These are phyloP conservation scores for Theileria parva DNA, from an alignment of 169 alveolate species.

Conservation along the genomic window DNA sequence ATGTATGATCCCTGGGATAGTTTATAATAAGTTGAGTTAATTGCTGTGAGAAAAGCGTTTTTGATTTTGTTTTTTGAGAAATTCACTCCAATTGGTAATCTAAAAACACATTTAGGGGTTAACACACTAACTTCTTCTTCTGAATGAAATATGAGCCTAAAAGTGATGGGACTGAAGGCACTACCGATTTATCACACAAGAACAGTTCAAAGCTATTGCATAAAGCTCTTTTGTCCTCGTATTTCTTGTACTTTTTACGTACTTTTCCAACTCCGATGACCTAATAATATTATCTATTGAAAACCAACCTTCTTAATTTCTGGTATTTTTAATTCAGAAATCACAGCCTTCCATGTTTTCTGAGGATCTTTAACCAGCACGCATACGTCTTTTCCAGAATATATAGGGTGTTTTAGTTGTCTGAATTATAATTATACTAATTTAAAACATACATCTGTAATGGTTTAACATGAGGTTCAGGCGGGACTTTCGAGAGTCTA, in stretches of 20 bases:
- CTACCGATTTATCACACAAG: slow-evolving; percentile 54
- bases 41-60: slow-evolving; percentile 15
- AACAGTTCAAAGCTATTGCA: slow-evolving; percentile 57
- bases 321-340: slow-evolving; percentile 34
- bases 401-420: slow-evolving; percentile 42
- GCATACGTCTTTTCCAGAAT: slow-evolving; percentile 58
- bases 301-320: slow-evolving; percentile 53
- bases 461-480: slow-evolving; percentile 59
- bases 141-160: slow-evolving; percentile 64
- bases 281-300: slow-evolving; percentile 3
- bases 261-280: slow-evolving; percentile 54
- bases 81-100: slow-evolving; percentile 42
- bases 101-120: background rate
- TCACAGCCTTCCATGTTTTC: slow-evolving; percentile 52
- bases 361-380: slow-evolving; percentile 66
- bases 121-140: slow-evolving; percentile 45
- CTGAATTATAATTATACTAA: slow-evolving; percentile 8
- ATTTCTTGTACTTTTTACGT: slow-evolving; percentile 46
- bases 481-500: slow-evolving; percentile 22
- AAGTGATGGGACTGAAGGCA: slow-evolving; percentile 56
- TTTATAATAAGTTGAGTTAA: slow-evolving; percentile 46
- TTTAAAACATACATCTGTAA: slow-evolving; percentile 33
- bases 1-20: slow-evolving; percentile 47
- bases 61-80: slow-evolving; percentile 12
- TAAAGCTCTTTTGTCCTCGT: slow-evolving; percentile 50